phyloP scores from a whole-genome alignment of 1,284 basidiomycete genomes.

The Boletus calvinii region DNA sequence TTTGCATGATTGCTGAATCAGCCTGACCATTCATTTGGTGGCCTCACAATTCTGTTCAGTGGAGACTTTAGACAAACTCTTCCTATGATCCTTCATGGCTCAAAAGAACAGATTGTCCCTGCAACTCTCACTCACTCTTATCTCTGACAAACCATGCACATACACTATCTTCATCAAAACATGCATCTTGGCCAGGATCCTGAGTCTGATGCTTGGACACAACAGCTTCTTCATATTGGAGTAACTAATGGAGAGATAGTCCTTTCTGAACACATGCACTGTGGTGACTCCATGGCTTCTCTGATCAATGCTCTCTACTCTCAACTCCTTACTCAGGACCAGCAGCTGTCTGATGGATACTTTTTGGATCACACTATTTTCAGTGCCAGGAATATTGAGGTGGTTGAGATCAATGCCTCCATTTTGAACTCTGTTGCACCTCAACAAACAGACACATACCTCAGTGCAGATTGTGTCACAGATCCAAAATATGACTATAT shows the following conservation, averaged over 20 bases:
- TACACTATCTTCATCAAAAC: slow-evolving; percentile 37
- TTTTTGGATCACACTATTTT: neutral
- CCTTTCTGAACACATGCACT: slow-evolving; percentile 32
- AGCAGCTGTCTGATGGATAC: neutral
- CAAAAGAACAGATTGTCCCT: slow-evolving; percentile 35
- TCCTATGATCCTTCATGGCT: slow-evolving; percentile 34
- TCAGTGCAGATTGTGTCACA: slow-evolving; percentile 4
- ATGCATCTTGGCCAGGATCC: slow-evolving; percentile 36
- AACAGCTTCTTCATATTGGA: slow-evolving; percentile 44
- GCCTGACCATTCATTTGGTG: slow-evolving; percentile 43
- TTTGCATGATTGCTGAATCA: slow-evolving; percentile 31
- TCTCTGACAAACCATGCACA: slow-evolving; percentile 36
- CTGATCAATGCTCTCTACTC: neutral
- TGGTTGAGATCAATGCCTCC: slow-evolving; percentile 14
- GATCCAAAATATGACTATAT: slow-evolving; percentile 11
- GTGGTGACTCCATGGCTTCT: slow-evolving; percentile 10
- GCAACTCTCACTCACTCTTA: slow-evolving; percentile 34
- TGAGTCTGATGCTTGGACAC: slow-evolving; percentile 34
- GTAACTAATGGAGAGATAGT: slow-evolving; percentile 17
- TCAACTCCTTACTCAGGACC: neutral
- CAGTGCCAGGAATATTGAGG: neutral
- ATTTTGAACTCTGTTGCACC: slow-evolving; percentile 5
- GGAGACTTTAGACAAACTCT: slow-evolving; percentile 41
- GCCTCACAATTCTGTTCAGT: slow-evolving; percentile 39
- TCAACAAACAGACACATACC: neutral